These are phyloP conservation scores for Aspergillus sp. DNA, from an alignment of 2,329 filamentous ascomycete genomes.

Conservation along the genomic window DNA sequence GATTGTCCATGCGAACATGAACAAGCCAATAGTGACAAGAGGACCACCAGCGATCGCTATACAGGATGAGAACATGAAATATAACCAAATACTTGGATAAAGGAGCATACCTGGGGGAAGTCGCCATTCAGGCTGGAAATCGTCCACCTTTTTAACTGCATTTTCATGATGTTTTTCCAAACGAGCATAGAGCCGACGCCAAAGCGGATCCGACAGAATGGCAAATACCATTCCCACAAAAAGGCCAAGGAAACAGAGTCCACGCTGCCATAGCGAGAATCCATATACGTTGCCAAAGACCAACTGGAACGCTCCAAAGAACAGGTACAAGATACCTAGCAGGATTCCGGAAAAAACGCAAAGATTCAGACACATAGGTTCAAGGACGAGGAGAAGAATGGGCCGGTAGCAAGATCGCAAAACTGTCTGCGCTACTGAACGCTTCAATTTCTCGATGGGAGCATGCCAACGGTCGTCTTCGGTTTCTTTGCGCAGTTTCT, in stretches of 20 bases:
- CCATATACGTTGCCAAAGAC: constrained; percentile 69
- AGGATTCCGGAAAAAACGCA: constrained; percentile 77
- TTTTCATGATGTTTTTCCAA: constrained; percentile 34
- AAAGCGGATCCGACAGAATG: constrained; percentile 40
- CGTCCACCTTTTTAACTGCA: constrained; percentile 25
- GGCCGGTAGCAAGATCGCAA: constrained; percentile 55
- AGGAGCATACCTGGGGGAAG: constrained; percentile 55
- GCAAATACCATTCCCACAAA: constrained; percentile 42
- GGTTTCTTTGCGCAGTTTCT: constrained; percentile 62
- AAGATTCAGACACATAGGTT: constrained; percentile 79
- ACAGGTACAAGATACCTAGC: constrained; percentile 82
- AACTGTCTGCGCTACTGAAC: constrained; percentile 59
- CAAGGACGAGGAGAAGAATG: constrained; percentile 69
- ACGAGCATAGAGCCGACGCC: constrained; percentile 40
- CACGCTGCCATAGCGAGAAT: constrained; percentile 71
- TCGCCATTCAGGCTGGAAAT: constrained; percentile 78
- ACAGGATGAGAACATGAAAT: constrained; percentile 5
- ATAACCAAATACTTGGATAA: background rate
- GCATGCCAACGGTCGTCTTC: constrained; percentile 71
- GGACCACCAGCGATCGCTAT: constrained; percentile 62
- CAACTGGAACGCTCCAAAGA: constrained; percentile 80
- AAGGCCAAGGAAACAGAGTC: constrained; percentile 65
- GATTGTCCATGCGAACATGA: constrained; percentile 84
- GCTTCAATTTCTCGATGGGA: constrained; percentile 65
- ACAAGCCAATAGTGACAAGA: constrained; percentile 72